Conservation (phyloP, 352 stramenopile species). For the Pythium phragmiticola region DNA sequence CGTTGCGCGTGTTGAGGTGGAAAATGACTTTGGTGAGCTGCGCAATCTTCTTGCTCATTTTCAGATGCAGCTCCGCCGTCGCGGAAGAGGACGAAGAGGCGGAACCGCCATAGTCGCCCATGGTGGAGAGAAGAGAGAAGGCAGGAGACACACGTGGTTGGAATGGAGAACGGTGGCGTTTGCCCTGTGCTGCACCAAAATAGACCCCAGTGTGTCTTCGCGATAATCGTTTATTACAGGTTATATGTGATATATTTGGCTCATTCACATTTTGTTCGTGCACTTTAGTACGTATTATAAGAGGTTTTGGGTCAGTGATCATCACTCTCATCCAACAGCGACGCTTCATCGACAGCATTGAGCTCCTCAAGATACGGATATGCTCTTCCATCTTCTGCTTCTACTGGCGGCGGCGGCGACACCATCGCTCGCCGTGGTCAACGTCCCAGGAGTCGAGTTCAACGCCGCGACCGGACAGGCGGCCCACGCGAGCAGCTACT, state of each 20-base stretch:
- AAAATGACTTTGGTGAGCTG: constrained; percentile 94
- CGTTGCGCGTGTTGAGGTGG: constrained; percentile 93
- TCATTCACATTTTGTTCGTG: background rate
- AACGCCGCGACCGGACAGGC: constrained; percentile 57
- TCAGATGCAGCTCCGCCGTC: constrained; percentile 79
- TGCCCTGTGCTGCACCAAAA: background rate
- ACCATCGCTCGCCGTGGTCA: constrained; percentile 32
- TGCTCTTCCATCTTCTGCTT: background rate
- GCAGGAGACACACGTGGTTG: background rate
- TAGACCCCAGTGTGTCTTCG: background rate
- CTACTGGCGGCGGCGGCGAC: constrained; percentile 11
- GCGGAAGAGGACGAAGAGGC: constrained; percentile 11
- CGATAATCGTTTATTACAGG: background rate
- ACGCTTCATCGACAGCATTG: background rate
- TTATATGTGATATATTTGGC: background rate
- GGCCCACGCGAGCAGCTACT: constrained; percentile 72
- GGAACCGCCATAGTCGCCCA: constrained; percentile 28
- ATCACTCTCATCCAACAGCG: constrained; percentile 1
- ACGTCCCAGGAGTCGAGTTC: constrained; percentile 64
- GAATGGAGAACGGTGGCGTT: too few species aligned
- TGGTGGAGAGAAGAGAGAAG: constrained; percentile 15
- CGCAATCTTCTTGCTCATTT: constrained; percentile 95
- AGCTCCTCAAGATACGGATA: background rate
- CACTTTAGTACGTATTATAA: constrained; percentile 6
- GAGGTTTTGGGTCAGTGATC: constrained; percentile 1